Base-by-base conservation (phyloP, 2,329 filamentous ascomycete genomes). In the Aphanoascus verrucosus region DNA sequence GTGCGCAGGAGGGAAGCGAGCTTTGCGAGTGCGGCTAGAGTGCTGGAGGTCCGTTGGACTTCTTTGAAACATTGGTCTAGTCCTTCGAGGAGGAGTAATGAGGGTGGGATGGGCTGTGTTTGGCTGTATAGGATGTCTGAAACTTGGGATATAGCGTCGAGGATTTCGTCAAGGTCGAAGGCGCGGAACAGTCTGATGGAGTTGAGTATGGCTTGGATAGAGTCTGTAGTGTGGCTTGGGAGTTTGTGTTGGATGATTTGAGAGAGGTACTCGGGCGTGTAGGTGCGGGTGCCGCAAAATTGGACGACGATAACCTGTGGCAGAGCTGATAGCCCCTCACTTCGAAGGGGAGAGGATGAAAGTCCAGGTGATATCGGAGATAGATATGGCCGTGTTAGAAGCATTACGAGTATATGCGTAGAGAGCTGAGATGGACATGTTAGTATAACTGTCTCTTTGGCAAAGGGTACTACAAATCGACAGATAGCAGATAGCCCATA, bases 11-110 rank as follows among this genome's bases (percentile, higher is more conserved):
- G 61, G 9, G 65, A 62, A 11, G 59, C 60, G 43, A 72, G 53
- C 5, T 65, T 54, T 1, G 68, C 68, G 2, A 66, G 61, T 8
- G 67, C 69, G 23, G 63, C 62, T 9, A 64, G 60, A 0, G 67
- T 62, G 31, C 69, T 70, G 3, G 69, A 72, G 2, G 63, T 59
- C 32, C 68, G 67, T 34, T 70, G 64, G n/a, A 68, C 60, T 5
- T 63, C 63, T 50, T 69, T 67, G 2, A 67, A 55, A 4, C 70
- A 62, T 11, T 62, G 60, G 41, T 72, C 69, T 12, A 72, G 64
- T 1, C 69, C 69, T 38, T 61, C 66, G 14, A 71, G 57, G 6
- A 71, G 63, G 17, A 69, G 54, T 1, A 69, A 45, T 1, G 58
- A 55, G 1, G 49, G 23, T 1, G 49, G 17, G n/a, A 1, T 28